Evolutionary conservation across 2,329 filamentous ascomycete species (phyloP), one percentile per base, ranked within the genome.

Genomic region (Chrysosporium queenslandicum): DNA sequence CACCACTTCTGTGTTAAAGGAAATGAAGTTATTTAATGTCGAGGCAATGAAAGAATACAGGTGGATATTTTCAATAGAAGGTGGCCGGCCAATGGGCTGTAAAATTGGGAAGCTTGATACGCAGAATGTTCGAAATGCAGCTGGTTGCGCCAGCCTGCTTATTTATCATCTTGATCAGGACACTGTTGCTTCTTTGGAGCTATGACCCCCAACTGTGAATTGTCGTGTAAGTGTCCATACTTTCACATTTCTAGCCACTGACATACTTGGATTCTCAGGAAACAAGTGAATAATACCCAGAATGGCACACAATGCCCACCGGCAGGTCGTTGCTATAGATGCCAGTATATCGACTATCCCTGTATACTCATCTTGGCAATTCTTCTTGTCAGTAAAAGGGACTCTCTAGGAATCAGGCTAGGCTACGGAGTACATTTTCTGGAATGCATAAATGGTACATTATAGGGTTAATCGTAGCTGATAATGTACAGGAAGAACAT

Each of bases 401-500:
- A n/a, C n/a, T n/a, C n/a, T n/a, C n/a, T n/a, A n/a, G n/a, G n/a
- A n/a, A n/a, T n/a, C n/a, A n/a, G n/a, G n/a, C n/a, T n/a, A n/a
- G n/a, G n/a, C n/a, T 39, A 18, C 18, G 36, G n/a, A 39, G 36
- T 29, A 9, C 9, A 14, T 43, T 7, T 29, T 29, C 42, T 8
- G 16, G n/a, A 46, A 42, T 29, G 29, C 16, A 29, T 43, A 21
- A 36, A 55, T 49, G 32, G 42, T 48, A 48, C 27, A 27, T 49
- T 41, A 29, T 20, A 20, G 25, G 16, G 20, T 18, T 20, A 41
- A 21, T 8, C 29, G 16, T 18, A 30, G 47, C 16, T 50, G 36
- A 34, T 50, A 42, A 54, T 36, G 36, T 18, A 20, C 27, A 48
- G 46, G 16, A 55, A 39, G 16, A 32, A 12, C 16, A 20, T 18